phyloP scores from a whole-genome alignment of 2,329 filamentous ascomycete genomes.

The Lecanicillium sp. region DNA sequence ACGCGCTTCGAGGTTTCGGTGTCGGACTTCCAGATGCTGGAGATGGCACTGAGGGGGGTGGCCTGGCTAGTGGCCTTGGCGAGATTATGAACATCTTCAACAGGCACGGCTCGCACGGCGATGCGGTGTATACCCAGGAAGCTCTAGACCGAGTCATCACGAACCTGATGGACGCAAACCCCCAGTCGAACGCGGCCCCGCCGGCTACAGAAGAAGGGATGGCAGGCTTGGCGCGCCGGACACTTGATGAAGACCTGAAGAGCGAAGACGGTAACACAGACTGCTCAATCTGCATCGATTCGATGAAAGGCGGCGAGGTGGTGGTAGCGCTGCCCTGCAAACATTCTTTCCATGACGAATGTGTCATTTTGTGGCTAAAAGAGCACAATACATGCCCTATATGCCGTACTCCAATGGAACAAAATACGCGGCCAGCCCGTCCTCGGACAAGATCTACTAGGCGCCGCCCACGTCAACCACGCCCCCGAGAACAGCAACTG shows the following conservation, averaged over 20 bases:
- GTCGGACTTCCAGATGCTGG: constrained; percentile 13
- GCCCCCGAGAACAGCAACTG: not conserved
- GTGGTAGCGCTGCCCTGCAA: constrained; percentile 77
- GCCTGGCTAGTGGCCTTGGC: constrained; percentile 46
- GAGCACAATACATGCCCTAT: constrained; percentile 93
- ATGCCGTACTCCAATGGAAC: constrained; percentile 57
- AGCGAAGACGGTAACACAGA: constrained; percentile 63
- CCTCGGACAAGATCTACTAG: not conserved
- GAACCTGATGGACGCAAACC: constrained; percentile 78
- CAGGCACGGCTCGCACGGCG: constrained; percentile 51
- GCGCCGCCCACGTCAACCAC: not conserved
- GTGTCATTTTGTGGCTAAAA: constrained; percentile 75
- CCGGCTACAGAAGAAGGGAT: constrained; percentile 76
- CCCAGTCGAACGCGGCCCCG: constrained; percentile 69
- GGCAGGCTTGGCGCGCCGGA: constrained; percentile 62
- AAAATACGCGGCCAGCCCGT: too few relatives aligned
- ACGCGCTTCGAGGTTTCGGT: constrained; percentile 11
- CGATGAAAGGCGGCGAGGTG: constrained; percentile 65
- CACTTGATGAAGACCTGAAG: constrained; percentile 64
- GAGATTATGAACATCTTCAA: constrained; percentile 45
- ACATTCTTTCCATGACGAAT: constrained; percentile 88
- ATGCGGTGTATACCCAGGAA: constrained; percentile 87
- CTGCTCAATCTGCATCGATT: constrained; percentile 93
- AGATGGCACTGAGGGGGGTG: constrained; percentile 19
- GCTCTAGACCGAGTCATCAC: constrained; percentile 84